phyloP scores from a whole-genome alignment of 805 yeast genomes.

The Candida pini region DNA sequence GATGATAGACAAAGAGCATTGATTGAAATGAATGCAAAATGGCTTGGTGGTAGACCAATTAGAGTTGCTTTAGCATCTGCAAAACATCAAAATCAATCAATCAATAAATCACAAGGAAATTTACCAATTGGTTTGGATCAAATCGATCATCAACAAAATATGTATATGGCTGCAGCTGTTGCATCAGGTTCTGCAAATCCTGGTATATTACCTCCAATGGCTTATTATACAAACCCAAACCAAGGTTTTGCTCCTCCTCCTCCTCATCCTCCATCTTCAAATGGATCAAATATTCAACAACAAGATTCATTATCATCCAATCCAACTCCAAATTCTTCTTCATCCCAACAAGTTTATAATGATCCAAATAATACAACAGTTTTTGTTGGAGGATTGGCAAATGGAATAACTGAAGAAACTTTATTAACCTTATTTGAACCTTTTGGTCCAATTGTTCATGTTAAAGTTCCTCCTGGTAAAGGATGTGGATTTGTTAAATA shows the following conservation, averaged over 20 bases:
- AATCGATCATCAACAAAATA: conserved; percentile 18
- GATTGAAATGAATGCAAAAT: conserved; percentile 69
- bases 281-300: not conserved
- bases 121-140: conserved; percentile 11
- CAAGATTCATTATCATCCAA: too few species aligned
- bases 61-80: conserved; percentile 80
- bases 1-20: conserved; percentile 64
- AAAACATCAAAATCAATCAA: conserved; percentile 35
- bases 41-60: conserved; percentile 74
- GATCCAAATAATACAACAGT: conserved; percentile 78
- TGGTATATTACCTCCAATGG: conserved; percentile 19
- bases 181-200: conserved; percentile 9
- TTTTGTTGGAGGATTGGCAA: conserved; percentile 62
- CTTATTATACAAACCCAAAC: conserved; percentile 19
- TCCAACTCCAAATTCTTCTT: conserved; percentile 6
- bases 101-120: conserved; percentile 9
- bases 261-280: conserved; percentile 4
- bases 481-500: conserved; percentile 77
- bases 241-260: conserved; percentile 11
- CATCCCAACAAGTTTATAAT: conserved; percentile 22
- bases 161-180: conserved; percentile 17
- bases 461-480: conserved; percentile 73
- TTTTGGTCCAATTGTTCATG: conserved; percentile 64
- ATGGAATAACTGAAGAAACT: conserved; percentile 57
- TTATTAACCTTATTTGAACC: conserved; percentile 60